Base-by-base conservation (phyloP, 495 filamentous ascomycete genomes). In the Friedmanniomyces simplex region DNA sequence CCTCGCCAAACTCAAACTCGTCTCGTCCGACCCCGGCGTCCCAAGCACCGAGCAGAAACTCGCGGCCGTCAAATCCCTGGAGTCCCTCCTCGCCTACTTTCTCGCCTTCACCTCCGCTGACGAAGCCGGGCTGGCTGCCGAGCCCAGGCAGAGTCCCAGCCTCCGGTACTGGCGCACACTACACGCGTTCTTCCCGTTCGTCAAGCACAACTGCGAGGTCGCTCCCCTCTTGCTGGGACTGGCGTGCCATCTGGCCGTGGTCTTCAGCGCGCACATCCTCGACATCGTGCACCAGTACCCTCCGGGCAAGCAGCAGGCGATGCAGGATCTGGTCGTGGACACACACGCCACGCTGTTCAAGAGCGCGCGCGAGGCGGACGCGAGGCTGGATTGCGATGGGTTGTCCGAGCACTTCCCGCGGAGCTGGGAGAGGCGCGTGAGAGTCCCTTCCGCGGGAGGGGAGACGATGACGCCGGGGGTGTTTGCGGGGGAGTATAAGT, bases 291-390 rank as follows among this genome's bases (percentile, higher is more conserved):
- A 43, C 4, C 39, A 43, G 39, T 43, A n/a, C 14, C 18, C 13
- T 16, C 5, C 39, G 13, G 39, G 39, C 5, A 43, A 43, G 14
- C 39, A 43, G 39, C 39, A 43, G 18, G 14, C 39, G 14, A n/a
- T 43, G 39, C 39, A 43, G n/a, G 54, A 62, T 3, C 22, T 24
- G 1, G 39, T 72, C 43, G 54, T 50, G 13, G 67, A 67, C 22
- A 45, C 25, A n/a, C 66, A 69, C 36, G 58, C 69, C 11, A 54
- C 56, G 22, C 55, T 51, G 50, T 43, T 72, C 25, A 54, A 50
- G 34, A 41, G 20, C 32, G 60, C 28, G 42, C 28, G 30, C 43
- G 64, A 73, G 54, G 55, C 30, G 52, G 62, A 60, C 16, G 69
- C 66, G 68, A 60, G 5, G 32, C 41, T 50, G 37, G 60, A 59